Base-by-base conservation (phyloP, 305 asterid genomes). In the Solanum chacoense region DNA sequence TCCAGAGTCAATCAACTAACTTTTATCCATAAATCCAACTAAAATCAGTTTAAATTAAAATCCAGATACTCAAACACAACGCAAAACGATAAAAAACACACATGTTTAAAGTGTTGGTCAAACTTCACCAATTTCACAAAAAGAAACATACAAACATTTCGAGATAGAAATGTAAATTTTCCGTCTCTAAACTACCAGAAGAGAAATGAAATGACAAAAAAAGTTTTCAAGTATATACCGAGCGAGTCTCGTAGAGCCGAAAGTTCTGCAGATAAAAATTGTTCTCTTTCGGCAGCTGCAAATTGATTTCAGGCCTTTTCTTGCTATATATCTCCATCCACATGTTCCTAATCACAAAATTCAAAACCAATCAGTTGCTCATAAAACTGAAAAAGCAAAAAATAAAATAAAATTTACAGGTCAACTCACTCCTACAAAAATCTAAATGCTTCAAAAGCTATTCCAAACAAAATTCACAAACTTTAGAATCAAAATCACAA, bases 201-300 rank as follows among this genome's bases (percentile, higher is more conserved):
- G 8, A 71, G 34, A 72, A 72, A 63, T 63, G n/a, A 14, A 72
- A 14, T 73, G 38, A 72, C 36, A 71, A 28, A 11, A 4, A 45
- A 89, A 90, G 77, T 24, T 6, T 76, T 2, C 35, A 13, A 76
- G 50, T 36, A 42, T 35, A 92, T 96, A 96, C 98, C 96, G 98
- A 93, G 38, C 91, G 91, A 86, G 98, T 94, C 92, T 95, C 96
- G 36, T 95, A 94, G 88, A 96, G 97, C 89, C 91, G 92, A 93
- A 94, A 95, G 87, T 94, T 95, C 80, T 94, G 96, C 92, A 94
- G 79, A 90, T 89, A 90, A 88, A 59, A 35, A 73, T 85, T 80
- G 42, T 90, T 90, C 7, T 11, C 55, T 72, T 86, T 90, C 35
- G 83, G 31, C 88, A 63, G 31, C 90, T 86, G 91, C 89, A 34